phyloP scores from a whole-genome alignment of 1,284 basidiomycete species.

The Rhodotorula mucilaginosa region DNA sequence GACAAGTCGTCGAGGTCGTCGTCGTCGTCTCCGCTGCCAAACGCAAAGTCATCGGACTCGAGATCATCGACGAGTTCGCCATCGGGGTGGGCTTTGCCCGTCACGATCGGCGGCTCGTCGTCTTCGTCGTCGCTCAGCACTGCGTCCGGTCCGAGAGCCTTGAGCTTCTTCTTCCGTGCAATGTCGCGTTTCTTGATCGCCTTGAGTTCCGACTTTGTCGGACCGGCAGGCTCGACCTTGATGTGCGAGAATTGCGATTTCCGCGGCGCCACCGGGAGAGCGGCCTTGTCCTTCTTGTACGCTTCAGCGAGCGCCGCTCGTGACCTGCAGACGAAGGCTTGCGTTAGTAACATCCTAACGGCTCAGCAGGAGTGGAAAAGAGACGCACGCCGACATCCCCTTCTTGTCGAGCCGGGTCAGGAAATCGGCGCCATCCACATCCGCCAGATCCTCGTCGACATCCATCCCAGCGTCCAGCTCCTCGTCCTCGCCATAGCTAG shows the following conservation, averaged over 20 bases:
- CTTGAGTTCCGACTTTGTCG: slow-evolving; percentile 38
- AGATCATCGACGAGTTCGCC: slow-evolving; percentile 45
- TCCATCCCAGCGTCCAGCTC: slow-evolving; percentile 33
- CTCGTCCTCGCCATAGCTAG: background rate
- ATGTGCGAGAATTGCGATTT: slow-evolving; percentile 19
- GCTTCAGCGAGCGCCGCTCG: slow-evolving; percentile 32
- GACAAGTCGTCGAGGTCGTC: slow-evolving; percentile 47
- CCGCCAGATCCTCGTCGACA: slow-evolving; percentile 30
- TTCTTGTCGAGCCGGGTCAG: slow-evolving; percentile 35
- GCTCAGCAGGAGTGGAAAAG: background rate
- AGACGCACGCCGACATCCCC: slow-evolving; percentile 39
- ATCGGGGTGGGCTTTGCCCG: slow-evolving; percentile 54
- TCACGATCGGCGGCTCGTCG: slow-evolving; percentile 57
- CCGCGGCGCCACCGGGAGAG: slow-evolving; percentile 8
- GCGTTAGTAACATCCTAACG: background rate
- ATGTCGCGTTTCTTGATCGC: slow-evolving; percentile 34
- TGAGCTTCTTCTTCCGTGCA: slow-evolving; percentile 31
- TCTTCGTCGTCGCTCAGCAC: slow-evolving; percentile 17
- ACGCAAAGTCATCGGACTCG: slow-evolving; percentile 41
- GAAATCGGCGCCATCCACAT: slow-evolving; percentile 33
- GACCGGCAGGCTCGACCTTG: slow-evolving; percentile 25
- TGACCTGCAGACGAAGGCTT: slow-evolving; percentile 18
- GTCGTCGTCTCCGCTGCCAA: slow-evolving; percentile 34
- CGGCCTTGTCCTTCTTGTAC: slow-evolving; percentile 36
- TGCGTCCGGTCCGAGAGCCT: slow-evolving; percentile 8